phyloP scores from a whole-genome alignment of 75 land plant genomes.

The Sequoia sempervirens region DNA sequence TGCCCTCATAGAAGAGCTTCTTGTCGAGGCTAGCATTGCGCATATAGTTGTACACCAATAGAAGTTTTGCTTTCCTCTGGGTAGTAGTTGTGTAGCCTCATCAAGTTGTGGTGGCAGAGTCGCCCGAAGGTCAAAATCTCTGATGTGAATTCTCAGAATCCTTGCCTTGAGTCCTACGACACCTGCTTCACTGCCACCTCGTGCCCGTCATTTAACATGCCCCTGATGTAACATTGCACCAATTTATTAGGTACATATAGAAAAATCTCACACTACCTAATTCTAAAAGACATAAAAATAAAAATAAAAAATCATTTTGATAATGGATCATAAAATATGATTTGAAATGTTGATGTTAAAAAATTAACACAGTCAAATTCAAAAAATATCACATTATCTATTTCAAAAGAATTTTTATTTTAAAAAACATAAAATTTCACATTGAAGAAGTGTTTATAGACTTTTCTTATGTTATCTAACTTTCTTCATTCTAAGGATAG shows the following conservation, averaged over 20 bases:
- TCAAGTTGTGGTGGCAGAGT: conserved; percentile 60
- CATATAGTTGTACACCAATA: conserved; percentile 79
- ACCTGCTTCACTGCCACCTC: conserved; percentile 65
- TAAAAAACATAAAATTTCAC: no score
- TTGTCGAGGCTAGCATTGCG: conserved; percentile 70
- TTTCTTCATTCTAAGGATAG: no score
- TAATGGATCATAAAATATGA: no score
- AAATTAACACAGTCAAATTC: no score
- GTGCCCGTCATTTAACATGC: conserved; percentile 11
- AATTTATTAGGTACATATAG: not conserved
- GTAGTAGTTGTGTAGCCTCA: conserved; percentile 64
- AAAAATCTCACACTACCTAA: no score
- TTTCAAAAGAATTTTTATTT: no score
- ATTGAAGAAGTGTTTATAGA: no score
- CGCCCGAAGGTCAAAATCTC: conserved; percentile 62
- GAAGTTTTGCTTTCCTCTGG: conserved; percentile 24
- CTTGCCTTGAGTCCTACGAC: conserved; percentile 35
- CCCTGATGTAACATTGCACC: conserved; percentile 12
- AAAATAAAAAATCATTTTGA: no score
- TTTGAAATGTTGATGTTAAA: no score
- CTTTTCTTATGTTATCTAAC: no score
- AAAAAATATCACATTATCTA: no score
- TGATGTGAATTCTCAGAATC: conserved; percentile 50
- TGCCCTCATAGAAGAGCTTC: conserved; percentile 26
- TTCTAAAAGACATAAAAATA: no score